These are phyloP conservation scores for Tuber borchii DNA, from an alignment of 495 filamentous ascomycete genomes.

Conservation along the genomic window DNA sequence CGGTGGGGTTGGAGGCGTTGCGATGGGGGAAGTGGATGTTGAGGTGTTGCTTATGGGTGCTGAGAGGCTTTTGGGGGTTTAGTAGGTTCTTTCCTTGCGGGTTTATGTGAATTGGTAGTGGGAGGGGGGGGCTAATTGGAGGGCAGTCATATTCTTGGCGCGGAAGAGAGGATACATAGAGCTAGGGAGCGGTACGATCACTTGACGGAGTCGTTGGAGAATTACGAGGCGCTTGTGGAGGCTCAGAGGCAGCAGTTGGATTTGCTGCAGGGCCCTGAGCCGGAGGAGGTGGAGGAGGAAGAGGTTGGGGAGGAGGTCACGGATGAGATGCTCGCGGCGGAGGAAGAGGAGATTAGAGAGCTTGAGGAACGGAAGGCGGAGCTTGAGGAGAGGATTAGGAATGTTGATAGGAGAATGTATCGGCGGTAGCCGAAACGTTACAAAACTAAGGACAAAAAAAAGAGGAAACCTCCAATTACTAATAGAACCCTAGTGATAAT, in stretches of 20 bases:
- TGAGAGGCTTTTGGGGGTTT: constrained; percentile 83
- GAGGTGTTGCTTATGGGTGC: constrained; percentile 79
- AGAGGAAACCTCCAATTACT: neutral
- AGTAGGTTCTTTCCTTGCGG: constrained; percentile 49
- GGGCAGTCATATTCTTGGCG: constrained; percentile 66
- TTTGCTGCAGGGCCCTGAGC: constrained; percentile 55
- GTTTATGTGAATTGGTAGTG: neutral
- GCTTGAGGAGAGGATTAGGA: constrained; percentile 68
- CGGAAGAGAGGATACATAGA: constrained; percentile 66
- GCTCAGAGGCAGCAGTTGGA: constrained; percentile 70
- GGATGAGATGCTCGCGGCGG: constrained; percentile 65
- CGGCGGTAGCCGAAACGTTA: neutral
- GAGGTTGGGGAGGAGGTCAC: constrained; percentile 52
- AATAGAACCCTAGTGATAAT: neutral
- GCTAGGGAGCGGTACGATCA: constrained; percentile 66
- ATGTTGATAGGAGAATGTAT: constrained; percentile 69
- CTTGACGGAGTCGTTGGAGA: constrained; percentile 64
- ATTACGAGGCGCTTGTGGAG: constrained; percentile 72
- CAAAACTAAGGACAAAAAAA: neutral
- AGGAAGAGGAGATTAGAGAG: constrained; percentile 71
- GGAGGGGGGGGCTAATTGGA: neutral
- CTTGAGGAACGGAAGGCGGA: constrained; percentile 69
- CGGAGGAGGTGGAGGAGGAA: constrained; percentile 39
- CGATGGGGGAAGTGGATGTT: constrained; percentile 69
- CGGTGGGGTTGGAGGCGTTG: constrained; percentile 45